phyloP scores from a whole-genome alignment of 2,329 filamentous ascomycete genomes.

The Fusarium redolens region DNA sequence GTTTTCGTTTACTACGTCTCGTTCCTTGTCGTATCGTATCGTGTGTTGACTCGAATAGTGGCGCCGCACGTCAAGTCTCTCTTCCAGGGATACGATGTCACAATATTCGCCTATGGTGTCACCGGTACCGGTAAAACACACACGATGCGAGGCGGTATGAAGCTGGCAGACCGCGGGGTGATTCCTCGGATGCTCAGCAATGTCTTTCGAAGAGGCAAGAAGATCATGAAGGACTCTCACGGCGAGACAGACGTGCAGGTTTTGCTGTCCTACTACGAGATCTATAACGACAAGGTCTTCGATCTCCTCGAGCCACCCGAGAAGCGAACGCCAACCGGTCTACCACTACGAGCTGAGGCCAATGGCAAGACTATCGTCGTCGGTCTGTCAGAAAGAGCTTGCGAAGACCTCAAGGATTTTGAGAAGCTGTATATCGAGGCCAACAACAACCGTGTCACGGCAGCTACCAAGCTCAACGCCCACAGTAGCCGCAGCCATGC shows the following conservation, averaged over 20 bases:
- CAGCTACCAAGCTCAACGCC: conserved; percentile 90
- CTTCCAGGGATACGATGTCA: conserved; percentile 89
- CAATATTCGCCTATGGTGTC: conserved; percentile 92
- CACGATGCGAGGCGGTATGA: conserved; percentile 93
- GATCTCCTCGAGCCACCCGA: conserved; percentile 90
- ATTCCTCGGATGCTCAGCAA: conserved; percentile 87
- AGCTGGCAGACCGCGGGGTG: conserved; percentile 85
- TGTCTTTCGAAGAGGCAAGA: conserved; percentile 86
- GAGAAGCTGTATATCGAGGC: conserved; percentile 90
- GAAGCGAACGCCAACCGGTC: conserved; percentile 82
- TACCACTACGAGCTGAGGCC: conserved; percentile 87
- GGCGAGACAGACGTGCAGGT: conserved; percentile 79
- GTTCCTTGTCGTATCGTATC: not conserved
- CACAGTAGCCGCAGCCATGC: conserved; percentile 92
- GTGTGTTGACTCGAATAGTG: conserved; percentile 65
- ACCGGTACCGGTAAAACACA: conserved; percentile 96
- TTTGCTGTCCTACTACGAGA: conserved; percentile 91
- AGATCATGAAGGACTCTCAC: conserved; percentile 82
- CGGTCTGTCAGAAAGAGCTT: conserved; percentile 84
- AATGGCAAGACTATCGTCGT: conserved; percentile 89
- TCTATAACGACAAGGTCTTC: conserved; percentile 96
- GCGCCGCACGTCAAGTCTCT: conserved; percentile 90
- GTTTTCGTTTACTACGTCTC: not conserved
- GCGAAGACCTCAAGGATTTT: conserved; percentile 88
- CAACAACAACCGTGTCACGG: conserved; percentile 90